A percentile compares a stretch with the other conserved stretches of the same genome.
These are phyloP conservation scores for Nemania diffusa DNA, from an alignment of 2,329 filamentous ascomycete genomes.

Conservation along the genomic window DNA sequence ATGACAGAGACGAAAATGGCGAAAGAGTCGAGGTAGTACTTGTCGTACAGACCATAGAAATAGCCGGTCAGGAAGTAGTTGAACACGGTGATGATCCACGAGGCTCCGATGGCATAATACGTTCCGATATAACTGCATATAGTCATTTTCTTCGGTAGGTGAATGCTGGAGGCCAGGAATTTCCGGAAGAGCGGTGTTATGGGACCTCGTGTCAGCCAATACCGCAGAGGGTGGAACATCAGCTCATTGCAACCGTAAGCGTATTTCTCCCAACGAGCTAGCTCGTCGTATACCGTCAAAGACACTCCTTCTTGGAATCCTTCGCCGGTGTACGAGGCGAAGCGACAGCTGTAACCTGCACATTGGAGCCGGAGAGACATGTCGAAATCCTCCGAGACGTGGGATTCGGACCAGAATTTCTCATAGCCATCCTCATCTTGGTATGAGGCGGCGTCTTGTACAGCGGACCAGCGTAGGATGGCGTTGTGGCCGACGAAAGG, in stretches of 20 bases:
- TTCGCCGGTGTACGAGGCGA: constrained; percentile 78
- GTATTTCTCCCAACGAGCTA: constrained; percentile 88
- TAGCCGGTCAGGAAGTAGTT: constrained; percentile 83
- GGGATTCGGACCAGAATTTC: constrained; percentile 84
- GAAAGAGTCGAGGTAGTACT: constrained; percentile 73
- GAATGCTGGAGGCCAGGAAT: constrained; percentile 79
- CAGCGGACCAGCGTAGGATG: constrained; percentile 77
- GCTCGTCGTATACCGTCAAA: constrained; percentile 84
- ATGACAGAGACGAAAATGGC: constrained; percentile 50
- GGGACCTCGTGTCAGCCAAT: constrained; percentile 78
- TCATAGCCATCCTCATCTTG: constrained; percentile 76
- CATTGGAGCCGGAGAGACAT: constrained; percentile 82
- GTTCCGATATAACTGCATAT: constrained; percentile 82
- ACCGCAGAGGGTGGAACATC: constrained; percentile 79
- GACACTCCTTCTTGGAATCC: constrained; percentile 87
- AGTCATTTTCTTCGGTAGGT: constrained; percentile 79
- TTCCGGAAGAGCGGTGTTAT: constrained; percentile 81
- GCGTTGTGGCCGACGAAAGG: constrained; percentile 87
- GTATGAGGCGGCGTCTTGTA: constrained; percentile 76
- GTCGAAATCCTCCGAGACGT: constrained; percentile 84
- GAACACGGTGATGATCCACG: constrained; percentile 76
- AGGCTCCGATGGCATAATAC: constrained; percentile 81
- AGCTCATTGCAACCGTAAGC: constrained; percentile 86
- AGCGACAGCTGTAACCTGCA: constrained; percentile 76
- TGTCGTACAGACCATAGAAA: constrained; percentile 62